Percentiles rank a stretch among this genome's conserved stretches.
Evolutionary conservation across 345 rosid species (phyloP).

Genomic region (Alliaria petiolata): DNA sequence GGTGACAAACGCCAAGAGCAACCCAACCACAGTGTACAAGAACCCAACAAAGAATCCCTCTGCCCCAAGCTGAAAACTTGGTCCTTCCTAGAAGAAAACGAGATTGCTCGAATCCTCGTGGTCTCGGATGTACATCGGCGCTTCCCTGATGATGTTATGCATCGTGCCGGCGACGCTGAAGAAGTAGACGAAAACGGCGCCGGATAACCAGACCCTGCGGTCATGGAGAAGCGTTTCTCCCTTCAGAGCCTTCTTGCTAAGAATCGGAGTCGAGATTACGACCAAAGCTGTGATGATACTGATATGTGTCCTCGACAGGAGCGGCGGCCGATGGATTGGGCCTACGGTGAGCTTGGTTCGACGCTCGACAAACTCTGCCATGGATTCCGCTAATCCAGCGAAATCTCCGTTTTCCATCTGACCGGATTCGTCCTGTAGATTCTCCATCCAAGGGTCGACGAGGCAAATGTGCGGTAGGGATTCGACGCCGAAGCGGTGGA

Average conservation of each 20-base stretch:
- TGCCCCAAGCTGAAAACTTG: constrained; percentile 70
- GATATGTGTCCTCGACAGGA: constrained; percentile 50
- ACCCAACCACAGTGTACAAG: constrained; percentile 68
- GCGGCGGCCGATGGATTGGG: constrained; percentile 63
- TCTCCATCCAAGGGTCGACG: constrained; percentile 50
- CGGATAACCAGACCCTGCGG: constrained; percentile 50
- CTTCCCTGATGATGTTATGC: constrained; percentile 58
- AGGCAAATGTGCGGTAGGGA: constrained; percentile 71
- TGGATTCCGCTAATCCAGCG: constrained; percentile 60
- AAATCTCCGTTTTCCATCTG: constrained; percentile 54
- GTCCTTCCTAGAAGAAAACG: constrained; percentile 63
- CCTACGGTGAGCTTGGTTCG: constrained; percentile 47
- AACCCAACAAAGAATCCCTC: constrained; percentile 78
- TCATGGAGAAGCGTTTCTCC: constrained; percentile 60
- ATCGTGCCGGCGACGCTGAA: constrained; percentile 79
- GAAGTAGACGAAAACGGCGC: constrained; percentile 66
- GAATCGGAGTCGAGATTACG: constrained; percentile 43
- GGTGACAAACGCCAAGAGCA: constrained; percentile 56
- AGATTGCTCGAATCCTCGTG: constrained; percentile 44
- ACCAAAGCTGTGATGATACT: constrained; percentile 20
- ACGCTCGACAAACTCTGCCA: constrained; percentile 62
- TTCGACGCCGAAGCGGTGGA: constrained; percentile 60
- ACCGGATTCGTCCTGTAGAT: constrained; percentile 48
- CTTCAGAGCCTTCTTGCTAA: constrained; percentile 40
- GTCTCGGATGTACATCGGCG: constrained; percentile 64